These are phyloP conservation scores for Kwoniella newhampshirensis DNA, from an alignment of 768 basidiomycete species.

Conservation along the genomic window DNA sequence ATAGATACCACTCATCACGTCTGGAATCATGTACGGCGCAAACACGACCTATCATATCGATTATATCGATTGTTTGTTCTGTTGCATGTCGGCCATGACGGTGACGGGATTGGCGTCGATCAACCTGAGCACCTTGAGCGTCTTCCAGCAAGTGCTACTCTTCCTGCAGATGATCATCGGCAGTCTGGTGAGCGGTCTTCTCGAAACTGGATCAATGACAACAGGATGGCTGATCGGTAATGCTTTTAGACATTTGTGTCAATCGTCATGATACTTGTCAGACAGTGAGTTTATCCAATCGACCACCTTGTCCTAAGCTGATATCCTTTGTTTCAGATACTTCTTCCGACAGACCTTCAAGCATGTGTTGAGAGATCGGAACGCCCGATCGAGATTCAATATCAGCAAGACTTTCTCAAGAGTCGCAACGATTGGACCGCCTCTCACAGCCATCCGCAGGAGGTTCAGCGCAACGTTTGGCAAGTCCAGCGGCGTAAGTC, in stretches of 20 bases:
- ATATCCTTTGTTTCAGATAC: conserved; percentile 20
- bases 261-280: conserved; percentile 51
- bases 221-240: not conserved
- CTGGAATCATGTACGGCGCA: conserved; percentile 76
- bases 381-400: conserved; percentile 30
- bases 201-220: not conserved
- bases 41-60: conserved; percentile 60
- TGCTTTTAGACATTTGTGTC: conserved; percentile 42
- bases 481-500: too few species aligned
- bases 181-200: conserved; percentile 38
- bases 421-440: conserved; percentile 22
- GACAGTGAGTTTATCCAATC: conserved; percentile 25
- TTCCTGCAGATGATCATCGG: conserved; percentile 62
- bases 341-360: conserved; percentile 50
- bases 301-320: not conserved
- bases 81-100: conserved; percentile 51
- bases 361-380: conserved; percentile 42
- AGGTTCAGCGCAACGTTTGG: conserved; percentile 23
- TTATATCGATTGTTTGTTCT: conserved; percentile 54
- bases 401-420: conserved; percentile 35
- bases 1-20: conserved; percentile 71
- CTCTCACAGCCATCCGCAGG: conserved; percentile 26
- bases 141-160: conserved; percentile 51
- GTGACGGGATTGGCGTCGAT: conserved; percentile 53
- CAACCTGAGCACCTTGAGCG: conserved; percentile 51